These are phyloP conservation scores for Mycena pura DNA, from an alignment of 768 basidiomycete genomes.

Conservation along the genomic window DNA sequence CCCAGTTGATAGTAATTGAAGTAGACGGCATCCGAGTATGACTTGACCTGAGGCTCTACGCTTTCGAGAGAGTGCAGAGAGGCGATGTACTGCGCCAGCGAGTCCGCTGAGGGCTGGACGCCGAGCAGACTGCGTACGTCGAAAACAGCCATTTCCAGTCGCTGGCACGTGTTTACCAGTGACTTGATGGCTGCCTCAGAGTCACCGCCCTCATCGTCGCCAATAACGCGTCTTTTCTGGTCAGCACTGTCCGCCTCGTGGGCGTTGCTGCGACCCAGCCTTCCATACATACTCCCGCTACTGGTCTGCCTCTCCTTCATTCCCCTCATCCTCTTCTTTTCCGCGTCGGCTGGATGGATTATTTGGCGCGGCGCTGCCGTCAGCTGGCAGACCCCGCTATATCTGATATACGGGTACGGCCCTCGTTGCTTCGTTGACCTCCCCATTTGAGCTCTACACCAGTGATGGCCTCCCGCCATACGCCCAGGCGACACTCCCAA, in stretches of 20 bases:
- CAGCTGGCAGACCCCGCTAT: conserved; percentile 71
- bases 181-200: conserved; percentile 13
- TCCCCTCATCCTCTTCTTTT: conserved; percentile 66
- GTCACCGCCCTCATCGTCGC: conserved; percentile 27
- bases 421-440: neutral
- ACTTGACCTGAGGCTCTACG: conserved; percentile 69
- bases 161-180: conserved; percentile 10
- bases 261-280: conserved; percentile 46
- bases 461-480: conserved; percentile 75
- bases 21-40: conserved; percentile 85
- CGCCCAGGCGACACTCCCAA: conserved; percentile 58
- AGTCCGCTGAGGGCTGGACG: conserved; percentile 52
- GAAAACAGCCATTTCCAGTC: conserved; percentile 7
- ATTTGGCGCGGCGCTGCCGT: conserved; percentile 78
- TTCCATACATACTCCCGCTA: conserved; percentile 67
- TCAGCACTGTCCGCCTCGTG: conserved; percentile 47
- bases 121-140: conserved; percentile 54
- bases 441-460: conserved; percentile 7
- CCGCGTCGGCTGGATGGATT: conserved; percentile 70
- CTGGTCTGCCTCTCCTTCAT: conserved; percentile 65
- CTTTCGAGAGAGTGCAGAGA: conserved; percentile 37
- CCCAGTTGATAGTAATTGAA: conserved; percentile 85
- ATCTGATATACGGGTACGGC: conserved; percentile 83
- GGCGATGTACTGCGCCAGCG: conserved; percentile 50
- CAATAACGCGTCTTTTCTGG: conserved; percentile 32